Evolutionary conservation across 768 basidiomycete genomes (phyloP).

Genomic region (Lentinula edodes): DNA sequence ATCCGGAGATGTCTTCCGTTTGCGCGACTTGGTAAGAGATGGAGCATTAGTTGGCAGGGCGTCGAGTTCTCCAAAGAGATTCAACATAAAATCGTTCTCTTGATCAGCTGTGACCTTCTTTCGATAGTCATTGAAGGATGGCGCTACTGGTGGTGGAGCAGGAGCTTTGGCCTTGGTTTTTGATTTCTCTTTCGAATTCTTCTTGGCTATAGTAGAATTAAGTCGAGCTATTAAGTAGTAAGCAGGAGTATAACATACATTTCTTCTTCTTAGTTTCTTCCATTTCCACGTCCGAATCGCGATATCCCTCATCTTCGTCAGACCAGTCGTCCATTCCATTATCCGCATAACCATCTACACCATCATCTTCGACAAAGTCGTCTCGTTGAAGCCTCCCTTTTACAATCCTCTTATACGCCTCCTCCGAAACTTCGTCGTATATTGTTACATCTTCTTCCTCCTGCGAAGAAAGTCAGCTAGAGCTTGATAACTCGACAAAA

Average conservation of each 20-base stretch:
- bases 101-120: conserved; percentile 69
- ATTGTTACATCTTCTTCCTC: conserved; percentile 60
- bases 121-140: conserved; percentile 77
- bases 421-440: conserved; percentile 89
- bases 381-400: conserved; percentile 75
- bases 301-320: conserved; percentile 49
- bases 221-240: neutral
- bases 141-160: conserved; percentile 44
- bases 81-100: conserved; percentile 87
- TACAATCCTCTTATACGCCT: conserved; percentile 84
- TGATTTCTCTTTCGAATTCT: conserved; percentile 41
- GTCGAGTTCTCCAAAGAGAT: conserved; percentile 66
- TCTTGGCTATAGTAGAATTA: conserved; percentile 23
- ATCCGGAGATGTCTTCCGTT: conserved; percentile 61
- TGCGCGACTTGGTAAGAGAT: conserved; percentile 33
- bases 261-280: conserved; percentile 38
- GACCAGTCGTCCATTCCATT: conserved; percentile 97
- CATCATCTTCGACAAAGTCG: conserved; percentile 96
- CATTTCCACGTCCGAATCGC: conserved; percentile 51
- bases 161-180: conserved; percentile 40
- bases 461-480: conserved; percentile 5
- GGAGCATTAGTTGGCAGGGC: conserved; percentile 1
- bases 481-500: neutral
- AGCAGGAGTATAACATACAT: conserved; percentile 21
- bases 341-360: conserved; percentile 86